Evolutionary conservation across 108 stramenopile genomes (phyloP).

Genomic region (Cyclostephanos invisitatus): DNA sequence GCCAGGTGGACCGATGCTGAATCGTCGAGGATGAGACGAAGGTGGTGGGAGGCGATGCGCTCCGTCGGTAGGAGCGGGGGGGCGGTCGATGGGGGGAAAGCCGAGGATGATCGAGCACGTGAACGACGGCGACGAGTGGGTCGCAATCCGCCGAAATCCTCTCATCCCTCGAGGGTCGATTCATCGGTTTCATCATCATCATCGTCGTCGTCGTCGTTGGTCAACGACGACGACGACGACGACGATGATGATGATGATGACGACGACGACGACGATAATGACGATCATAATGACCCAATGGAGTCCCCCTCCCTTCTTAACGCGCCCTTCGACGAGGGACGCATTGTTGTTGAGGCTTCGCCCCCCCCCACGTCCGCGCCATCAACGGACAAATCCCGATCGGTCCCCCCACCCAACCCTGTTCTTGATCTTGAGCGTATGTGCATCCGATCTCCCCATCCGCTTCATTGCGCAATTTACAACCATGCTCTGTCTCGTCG

Average conservation of each 20-base stretch:
- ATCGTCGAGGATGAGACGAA: constrained; percentile 39
- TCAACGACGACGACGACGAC: background rate
- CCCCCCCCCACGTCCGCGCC: background rate
- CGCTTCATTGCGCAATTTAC: constrained; percentile 34
- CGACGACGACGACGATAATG: background rate
- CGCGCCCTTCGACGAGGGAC: constrained; percentile 36
- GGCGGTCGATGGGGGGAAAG: background rate
- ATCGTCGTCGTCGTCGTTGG: too few relatives aligned
- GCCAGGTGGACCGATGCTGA: constrained; percentile 35
- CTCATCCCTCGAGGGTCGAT: too few relatives aligned
- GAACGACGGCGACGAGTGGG: background rate
- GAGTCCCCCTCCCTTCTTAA: constrained; percentile 29
- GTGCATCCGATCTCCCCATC: constrained; percentile 30
- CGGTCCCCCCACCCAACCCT: background rate
- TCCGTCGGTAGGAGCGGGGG: constrained; percentile 3
- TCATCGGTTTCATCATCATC: background rate
- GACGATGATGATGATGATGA: constrained; percentile 7
- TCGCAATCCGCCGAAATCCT: background rate
- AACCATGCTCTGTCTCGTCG: constrained; percentile 7
- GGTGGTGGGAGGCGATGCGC: constrained; percentile 44
- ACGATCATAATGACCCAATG: background rate
- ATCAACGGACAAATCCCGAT: background rate
- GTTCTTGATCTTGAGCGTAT: constrained; percentile 18
- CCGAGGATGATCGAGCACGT: background rate
- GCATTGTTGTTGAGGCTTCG: background rate